Evolutionary conservation across 495 filamentous ascomycete species (phyloP).

Genomic region (Aspergillus saccharolyticus): DNA sequence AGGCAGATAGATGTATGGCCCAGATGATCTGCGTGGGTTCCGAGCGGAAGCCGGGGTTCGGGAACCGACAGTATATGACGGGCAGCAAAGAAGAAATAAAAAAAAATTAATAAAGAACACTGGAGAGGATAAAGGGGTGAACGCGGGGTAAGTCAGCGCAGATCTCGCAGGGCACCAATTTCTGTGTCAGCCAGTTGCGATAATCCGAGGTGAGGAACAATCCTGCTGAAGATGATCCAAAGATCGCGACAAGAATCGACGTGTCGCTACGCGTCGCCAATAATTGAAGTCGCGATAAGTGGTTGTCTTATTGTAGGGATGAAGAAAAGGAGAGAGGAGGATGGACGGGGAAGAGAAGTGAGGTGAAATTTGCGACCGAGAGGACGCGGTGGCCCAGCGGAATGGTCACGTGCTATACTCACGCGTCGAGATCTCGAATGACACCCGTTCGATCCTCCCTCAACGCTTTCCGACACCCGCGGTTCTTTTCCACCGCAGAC

Average conservation of each 20-base stretch:
- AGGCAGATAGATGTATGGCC: neutral
- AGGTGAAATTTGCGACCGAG: conserved; percentile 18
- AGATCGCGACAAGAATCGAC: neutral
- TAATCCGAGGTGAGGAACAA: neutral
- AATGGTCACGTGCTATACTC: conserved; percentile 17
- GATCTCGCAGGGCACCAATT: neutral
- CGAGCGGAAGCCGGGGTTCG: neutral
- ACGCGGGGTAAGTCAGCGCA: neutral
- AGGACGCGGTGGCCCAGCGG: conserved; percentile 26
- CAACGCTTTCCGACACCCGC: neutral
- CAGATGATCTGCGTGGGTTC: neutral
- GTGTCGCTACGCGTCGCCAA: neutral
- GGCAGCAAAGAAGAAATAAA: neutral
- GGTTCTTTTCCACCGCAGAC: too few species aligned
- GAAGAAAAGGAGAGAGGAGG: conserved; percentile 7
- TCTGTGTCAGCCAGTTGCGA: neutral
- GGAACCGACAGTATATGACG: neutral
- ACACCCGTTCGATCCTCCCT: conserved; percentile 10
- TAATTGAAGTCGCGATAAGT: neutral
- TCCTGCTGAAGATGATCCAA: neutral
- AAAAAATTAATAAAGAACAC: too few species aligned
- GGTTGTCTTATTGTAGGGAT: neutral
- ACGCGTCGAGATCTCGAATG: neutral
- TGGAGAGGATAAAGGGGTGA: neutral
- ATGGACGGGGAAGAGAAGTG: neutral